Base-by-base conservation (phyloP, 768 basidiomycete species). In the Kwoniella dejecticola region DNA sequence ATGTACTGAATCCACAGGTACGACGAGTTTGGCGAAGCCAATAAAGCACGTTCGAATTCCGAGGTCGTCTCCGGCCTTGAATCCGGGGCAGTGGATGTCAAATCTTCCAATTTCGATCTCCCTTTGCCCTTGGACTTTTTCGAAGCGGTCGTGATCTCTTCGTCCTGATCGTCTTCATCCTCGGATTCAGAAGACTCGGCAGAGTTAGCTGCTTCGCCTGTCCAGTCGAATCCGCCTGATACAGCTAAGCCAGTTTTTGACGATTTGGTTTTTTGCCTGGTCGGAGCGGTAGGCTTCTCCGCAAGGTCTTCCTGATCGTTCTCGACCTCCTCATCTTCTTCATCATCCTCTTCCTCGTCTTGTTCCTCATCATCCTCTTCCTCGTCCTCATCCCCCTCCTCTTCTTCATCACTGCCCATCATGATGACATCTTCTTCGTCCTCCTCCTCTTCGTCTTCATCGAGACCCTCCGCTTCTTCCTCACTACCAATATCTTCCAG, bases 1-100 rank as follows among this genome's bases (percentile, higher is more conserved):
- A 99, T 98, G 79, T 93, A 99, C 78, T 97, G 94, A 60, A 99
- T 88, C 96, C 96, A 99, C 31, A 98, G 84, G 80, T 89, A 96
- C 0, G 96, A 98, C 6, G 94, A 98, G 76, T 96, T 92, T 1
- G 96, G 95, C 0, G 95, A 93, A 27, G 91, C 90, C 38, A 98
- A 83, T 46, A 99, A 84, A 33, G 90, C 81, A 12, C 96, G 86
- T 79, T 99, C 96, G 70, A 97, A 99, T 77, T 99, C 95, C 30
- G 89, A 85, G 63, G 88, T 90, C 1, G 96, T 96, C 75, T 91
- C 90, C 1, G 96, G 96, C 21, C 82, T 82, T 69, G 87, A 88
- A 38, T 84, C 86, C 58, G 92, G 90, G 83, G 97, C 87, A 62
- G 95, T 89, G 24, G 87, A 89, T 0, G 96, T 97, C 29, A 74